Percentiles rank a stretch among this genome's conserved stretches.
phyloP scores from a whole-genome alignment of 1,139 yeast genomes.

The Scheffersomyces quercinus region DNA sequence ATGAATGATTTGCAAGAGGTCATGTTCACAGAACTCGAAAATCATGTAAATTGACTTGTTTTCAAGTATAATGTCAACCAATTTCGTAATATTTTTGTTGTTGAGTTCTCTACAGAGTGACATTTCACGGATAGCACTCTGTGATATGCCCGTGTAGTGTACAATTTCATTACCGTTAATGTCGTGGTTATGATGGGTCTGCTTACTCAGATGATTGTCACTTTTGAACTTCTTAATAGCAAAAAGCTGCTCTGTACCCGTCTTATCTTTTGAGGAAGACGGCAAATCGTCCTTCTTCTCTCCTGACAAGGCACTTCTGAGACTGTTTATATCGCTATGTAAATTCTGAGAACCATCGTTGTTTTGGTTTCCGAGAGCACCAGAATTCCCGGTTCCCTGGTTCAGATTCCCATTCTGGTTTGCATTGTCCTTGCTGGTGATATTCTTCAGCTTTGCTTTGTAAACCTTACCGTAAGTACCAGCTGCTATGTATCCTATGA shows the following conservation, averaged over 20 bases:
- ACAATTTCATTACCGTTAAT: constrained; percentile 70
- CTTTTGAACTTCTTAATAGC: constrained; percentile 97
- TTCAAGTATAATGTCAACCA: constrained; percentile 85
- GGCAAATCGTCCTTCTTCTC: neutral
- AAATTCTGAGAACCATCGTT: neutral
- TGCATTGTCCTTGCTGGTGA: constrained; percentile 12
- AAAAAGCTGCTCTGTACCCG: constrained; percentile 31
- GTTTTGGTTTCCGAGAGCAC: neutral
- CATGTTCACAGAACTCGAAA: constrained; percentile 95
- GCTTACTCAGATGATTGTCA: constrained; percentile 64
- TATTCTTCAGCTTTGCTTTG: constrained; percentile 64
- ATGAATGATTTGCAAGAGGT: constrained; percentile 87
- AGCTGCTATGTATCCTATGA: constrained; percentile 95
- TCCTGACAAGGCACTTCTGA: neutral
- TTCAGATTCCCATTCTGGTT: constrained; percentile 1
- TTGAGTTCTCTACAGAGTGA: constrained; percentile 86
- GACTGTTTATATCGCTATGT: neutral
- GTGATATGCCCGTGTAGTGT: constrained; percentile 94
- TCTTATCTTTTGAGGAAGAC: constrained; percentile 1
- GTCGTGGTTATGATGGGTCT: constrained; percentile 37
- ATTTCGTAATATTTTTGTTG: constrained; percentile 75
- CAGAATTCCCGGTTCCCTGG: neutral
- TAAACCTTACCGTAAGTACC: constrained; percentile 98
- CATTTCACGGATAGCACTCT: constrained; percentile 95
- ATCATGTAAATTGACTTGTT: constrained; percentile 92